Conservation (phyloP, 768 basidiomycete species). For the Phanerochaete carnosa region DNA sequence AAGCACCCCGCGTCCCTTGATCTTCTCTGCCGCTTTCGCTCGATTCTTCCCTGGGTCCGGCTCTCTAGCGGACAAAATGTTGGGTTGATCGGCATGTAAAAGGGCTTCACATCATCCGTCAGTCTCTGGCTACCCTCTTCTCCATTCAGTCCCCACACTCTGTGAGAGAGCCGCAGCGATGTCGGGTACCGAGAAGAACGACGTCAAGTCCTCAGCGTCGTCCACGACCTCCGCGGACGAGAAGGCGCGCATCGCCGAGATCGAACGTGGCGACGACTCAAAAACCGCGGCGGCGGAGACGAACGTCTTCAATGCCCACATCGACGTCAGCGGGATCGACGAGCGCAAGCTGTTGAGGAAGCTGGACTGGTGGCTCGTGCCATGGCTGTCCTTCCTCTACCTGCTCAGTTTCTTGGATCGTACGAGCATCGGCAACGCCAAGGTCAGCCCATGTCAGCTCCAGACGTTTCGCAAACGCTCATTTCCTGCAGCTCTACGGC, state of each 20-base stretch:
- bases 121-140: not conserved
- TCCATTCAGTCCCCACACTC: slow-evolving; percentile 4
- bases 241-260: slow-evolving; percentile 21
- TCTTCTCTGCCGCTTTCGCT: not conserved
- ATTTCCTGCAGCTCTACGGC: slow-evolving; percentile 51
- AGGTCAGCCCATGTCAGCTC: slow-evolving; percentile 21
- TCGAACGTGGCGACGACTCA: slow-evolving; percentile 16
- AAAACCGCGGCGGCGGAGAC: slow-evolving; percentile 8
- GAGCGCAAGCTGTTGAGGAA: slow-evolving; percentile 70
- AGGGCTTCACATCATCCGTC: not conserved
- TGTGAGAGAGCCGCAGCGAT: slow-evolving; percentile 1
- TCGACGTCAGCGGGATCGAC: slow-evolving; percentile 60
- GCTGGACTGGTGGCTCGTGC: slow-evolving; percentile 61
- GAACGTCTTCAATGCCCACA: slow-evolving; percentile 36
- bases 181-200: slow-evolving; percentile 6
- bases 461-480: slow-evolving; percentile 13
- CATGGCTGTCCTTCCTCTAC: slow-evolving; percentile 75
- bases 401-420: slow-evolving; percentile 69
- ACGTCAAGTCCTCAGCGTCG: slow-evolving; percentile 17
- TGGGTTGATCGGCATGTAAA: not conserved
- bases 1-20: not conserved
- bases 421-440: slow-evolving; percentile 53
- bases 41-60: not conserved
- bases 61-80: not conserved
- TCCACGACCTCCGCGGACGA: slow-evolving; percentile 22